phyloP scores from a whole-genome alignment of 257 asterid species.

The Gentiana dahurica region DNA sequence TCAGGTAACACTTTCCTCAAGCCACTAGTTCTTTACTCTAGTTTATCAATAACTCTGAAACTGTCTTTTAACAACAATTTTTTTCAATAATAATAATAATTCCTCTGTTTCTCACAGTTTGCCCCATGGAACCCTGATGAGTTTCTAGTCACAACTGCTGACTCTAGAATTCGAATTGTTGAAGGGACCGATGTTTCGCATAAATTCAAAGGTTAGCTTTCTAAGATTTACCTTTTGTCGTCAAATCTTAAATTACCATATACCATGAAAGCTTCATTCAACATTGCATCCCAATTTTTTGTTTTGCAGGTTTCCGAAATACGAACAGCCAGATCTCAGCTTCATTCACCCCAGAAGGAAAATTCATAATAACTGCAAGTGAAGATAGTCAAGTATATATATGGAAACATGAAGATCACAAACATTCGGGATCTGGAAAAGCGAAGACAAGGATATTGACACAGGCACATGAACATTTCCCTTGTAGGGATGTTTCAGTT shows the following conservation, averaged over 20 bases:
- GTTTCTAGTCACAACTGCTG: constrained; percentile 70
- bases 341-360: constrained; percentile 60
- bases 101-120: constrained; percentile 29
- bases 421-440: constrained; percentile 25
- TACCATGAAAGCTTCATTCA: no score
- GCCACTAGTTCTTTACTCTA: background rate
- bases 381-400: constrained; percentile 77
- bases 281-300: background rate
- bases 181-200: constrained; percentile 51
- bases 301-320: constrained; percentile 58
- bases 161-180: constrained; percentile 67
- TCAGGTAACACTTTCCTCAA: constrained; percentile 40
- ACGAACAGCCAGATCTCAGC: constrained; percentile 88
- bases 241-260: no score
- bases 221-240: background rate
- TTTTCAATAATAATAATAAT: background rate
- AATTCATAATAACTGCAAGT: constrained; percentile 69
- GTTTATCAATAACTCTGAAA: background rate
- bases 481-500: constrained; percentile 62
- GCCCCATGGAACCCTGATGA: constrained; percentile 57
- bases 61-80: no score
- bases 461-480: constrained; percentile 65
- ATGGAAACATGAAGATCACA: constrained; percentile 63
- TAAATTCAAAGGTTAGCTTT: constrained; percentile 52
- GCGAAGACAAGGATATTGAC: constrained; percentile 22